Evolutionary conservation across 106 monocot genomes (phyloP), one percentile per base, ranked within the genome.

Genomic region (Apostasia ramifera): DNA sequence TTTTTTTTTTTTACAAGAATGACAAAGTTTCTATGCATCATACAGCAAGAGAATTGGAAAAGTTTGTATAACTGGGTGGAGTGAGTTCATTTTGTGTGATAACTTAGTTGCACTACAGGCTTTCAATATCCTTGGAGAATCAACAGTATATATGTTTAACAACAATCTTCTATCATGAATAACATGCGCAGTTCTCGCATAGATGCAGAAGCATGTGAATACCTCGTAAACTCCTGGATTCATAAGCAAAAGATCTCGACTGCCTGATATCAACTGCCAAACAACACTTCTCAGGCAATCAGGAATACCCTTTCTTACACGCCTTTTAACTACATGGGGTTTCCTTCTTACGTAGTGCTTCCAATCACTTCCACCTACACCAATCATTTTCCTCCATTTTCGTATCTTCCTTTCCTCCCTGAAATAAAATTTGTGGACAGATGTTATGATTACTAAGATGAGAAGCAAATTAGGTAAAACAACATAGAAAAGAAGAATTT

Each of bases 321-420:
- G 84, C 49, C 98, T 79, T 76, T 76, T 98, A 66, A 98, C 90
- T 42, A 80, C 93, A 78, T 90, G 85, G 50, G 90, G 87, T 53
- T 90, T 98, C 66, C 87, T 85, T 74, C 85, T 81, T 63, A 92
- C 79, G 85, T 93, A 98, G 55, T 85, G 85, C 72, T 89, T 87
- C 98, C 92, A 98, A 75, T 98, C 93, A 70, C 93, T 90, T 41
- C 92, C 98, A 81, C 90, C 90, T 81, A 81, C 83, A 78, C 98
- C 93, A 47, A 98, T 93, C 98, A 98, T 98, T 83, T 85, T 93
- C 75, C 92, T 98, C 98, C 98, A 98, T 67, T 98, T 98, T 72
- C 62, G 83, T 61, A 93, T 80, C 76, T 73, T 84, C 57, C 81
- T 93, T 78, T 90, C 85, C 49, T 87, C 93, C 77, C 98, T 98